Conservation (phyloP, 371 early-diverging fungal species). For the Rhizopus microsporus region DNA sequence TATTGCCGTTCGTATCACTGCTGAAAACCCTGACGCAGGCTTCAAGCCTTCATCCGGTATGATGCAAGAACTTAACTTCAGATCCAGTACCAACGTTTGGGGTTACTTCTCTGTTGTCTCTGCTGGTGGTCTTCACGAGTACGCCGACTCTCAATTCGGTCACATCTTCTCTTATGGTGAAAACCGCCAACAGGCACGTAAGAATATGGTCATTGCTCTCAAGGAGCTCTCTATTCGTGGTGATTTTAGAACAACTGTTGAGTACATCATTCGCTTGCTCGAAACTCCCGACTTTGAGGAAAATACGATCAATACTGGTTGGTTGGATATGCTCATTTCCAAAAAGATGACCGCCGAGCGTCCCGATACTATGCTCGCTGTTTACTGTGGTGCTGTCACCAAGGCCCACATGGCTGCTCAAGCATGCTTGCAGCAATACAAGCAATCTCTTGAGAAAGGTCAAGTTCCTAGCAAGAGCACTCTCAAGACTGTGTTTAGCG, state of each 20-base stretch:
- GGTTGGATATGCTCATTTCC: slow-evolving; percentile 95
- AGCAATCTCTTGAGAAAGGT: slow-evolving; percentile 83
- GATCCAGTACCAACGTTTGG: slow-evolving; percentile 94
- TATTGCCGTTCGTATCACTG: slow-evolving; percentile 97
- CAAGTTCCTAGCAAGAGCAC: slow-evolving; percentile 83
- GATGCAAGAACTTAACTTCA: slow-evolving; percentile 95
- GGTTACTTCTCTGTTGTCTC: slow-evolving; percentile 98
- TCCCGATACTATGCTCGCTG: slow-evolving; percentile 87
- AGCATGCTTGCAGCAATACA: slow-evolving; percentile 73
- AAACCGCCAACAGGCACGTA: slow-evolving; percentile 90
- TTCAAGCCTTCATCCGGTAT: slow-evolving; percentile 97
- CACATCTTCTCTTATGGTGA: slow-evolving; percentile 98
- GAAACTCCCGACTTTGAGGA: slow-evolving; percentile 88
- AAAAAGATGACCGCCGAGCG: slow-evolving; percentile 88
- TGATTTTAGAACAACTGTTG: slow-evolving; percentile 98
- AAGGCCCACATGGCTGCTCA: slow-evolving; percentile 76
- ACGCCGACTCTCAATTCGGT: slow-evolving; percentile 99
- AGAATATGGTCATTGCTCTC: slow-evolving; percentile 96
- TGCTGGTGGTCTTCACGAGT: slow-evolving; percentile 96
- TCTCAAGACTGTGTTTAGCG: slow-evolving; percentile 72
- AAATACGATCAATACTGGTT: slow-evolving; percentile 93
- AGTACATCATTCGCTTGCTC: slow-evolving; percentile 92
- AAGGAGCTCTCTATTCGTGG: slow-evolving; percentile 98
- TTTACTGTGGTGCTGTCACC: slow-evolving; percentile 91
- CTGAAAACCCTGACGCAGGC: slow-evolving; percentile 99